Percentiles rank a stretch among this genome's conserved stretches.
Conservation (phyloP, 306 rosid genomes). For the Oemleria cerasiformis region DNA sequence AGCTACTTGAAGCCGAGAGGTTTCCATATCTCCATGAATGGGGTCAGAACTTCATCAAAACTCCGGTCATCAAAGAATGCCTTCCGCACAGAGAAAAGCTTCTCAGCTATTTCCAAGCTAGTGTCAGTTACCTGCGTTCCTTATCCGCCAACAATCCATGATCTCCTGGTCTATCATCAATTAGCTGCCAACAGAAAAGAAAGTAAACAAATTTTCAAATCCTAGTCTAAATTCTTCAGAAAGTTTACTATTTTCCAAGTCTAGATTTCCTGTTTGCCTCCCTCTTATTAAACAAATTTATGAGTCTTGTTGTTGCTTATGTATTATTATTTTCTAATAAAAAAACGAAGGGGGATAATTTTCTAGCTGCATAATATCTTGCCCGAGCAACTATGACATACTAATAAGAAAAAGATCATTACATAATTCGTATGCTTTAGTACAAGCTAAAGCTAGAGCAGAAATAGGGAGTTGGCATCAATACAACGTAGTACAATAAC, state of each 20-base stretch:
- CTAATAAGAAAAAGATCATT: background rate
- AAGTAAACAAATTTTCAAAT: too few species aligned
- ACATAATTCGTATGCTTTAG: background rate
- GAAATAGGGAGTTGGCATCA: too few species aligned
- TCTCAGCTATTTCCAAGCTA: conserved; percentile 7
- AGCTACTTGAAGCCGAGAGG: conserved; percentile 40
- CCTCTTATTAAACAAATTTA: too few species aligned
- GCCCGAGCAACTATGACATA: background rate
- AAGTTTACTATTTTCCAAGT: too few species aligned
- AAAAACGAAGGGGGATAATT: background rate
- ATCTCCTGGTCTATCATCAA: background rate
- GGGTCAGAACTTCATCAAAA: conserved; percentile 44
- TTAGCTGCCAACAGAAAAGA: too few species aligned
- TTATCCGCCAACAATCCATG: conserved; percentile 24
- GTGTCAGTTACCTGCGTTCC: conserved; percentile 40
- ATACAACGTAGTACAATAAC: too few species aligned
- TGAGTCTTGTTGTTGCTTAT: background rate
- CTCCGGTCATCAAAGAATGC: conserved; percentile 51
- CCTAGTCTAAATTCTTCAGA: too few species aligned
- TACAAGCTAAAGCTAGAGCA: too few species aligned
- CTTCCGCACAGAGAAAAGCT: conserved; percentile 24
- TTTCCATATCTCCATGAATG: conserved; percentile 52
- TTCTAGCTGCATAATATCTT: background rate
- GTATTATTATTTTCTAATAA: too few species aligned
- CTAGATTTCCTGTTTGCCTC: too few species aligned